These are phyloP conservation scores for Cajanus cajan DNA, from an alignment of 306 rosid species.

Conservation along the genomic window DNA sequence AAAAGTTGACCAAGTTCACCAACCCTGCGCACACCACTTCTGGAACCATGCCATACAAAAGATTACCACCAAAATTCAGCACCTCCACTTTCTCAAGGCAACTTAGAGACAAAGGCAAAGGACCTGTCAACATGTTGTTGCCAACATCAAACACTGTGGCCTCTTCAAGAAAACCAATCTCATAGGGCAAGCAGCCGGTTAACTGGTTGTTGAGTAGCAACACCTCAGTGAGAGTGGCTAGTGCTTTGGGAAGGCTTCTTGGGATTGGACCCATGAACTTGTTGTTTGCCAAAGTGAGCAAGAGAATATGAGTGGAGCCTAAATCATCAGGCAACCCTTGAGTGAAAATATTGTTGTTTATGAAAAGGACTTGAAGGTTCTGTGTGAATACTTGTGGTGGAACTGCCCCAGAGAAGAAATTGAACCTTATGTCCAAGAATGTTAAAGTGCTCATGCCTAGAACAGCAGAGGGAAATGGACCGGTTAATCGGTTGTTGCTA, in stretches of 20 bases:
- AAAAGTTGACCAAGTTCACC: slow-evolving; percentile 54
- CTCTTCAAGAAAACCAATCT: slow-evolving; percentile 60
- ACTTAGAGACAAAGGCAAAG: slow-evolving; percentile 66
- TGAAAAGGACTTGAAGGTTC: slow-evolving; percentile 65
- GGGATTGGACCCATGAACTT: slow-evolving; percentile 81
- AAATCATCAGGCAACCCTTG: slow-evolving; percentile 57
- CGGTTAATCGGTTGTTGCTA: slow-evolving; percentile 77
- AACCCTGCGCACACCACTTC: slow-evolving; percentile 63
- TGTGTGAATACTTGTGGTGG: slow-evolving; percentile 69
- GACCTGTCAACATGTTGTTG: slow-evolving; percentile 71
- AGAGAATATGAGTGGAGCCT: slow-evolving; percentile 57
- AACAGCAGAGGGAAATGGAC: slow-evolving; percentile 72
- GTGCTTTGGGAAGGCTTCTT: slow-evolving; percentile 49
- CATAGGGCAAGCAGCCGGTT: slow-evolving; percentile 81
- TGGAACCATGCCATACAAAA: slow-evolving; percentile 71
- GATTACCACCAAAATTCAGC: slow-evolving; percentile 57
- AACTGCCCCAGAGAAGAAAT: slow-evolving; percentile 71
- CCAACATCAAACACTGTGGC: slow-evolving; percentile 68
- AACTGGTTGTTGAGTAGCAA: slow-evolving; percentile 62
- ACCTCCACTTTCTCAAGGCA: slow-evolving; percentile 65
- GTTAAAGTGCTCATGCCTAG: slow-evolving; percentile 51
- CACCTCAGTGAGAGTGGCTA: slow-evolving; percentile 60
- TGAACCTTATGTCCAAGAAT: slow-evolving; percentile 80
- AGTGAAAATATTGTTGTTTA: slow-evolving; percentile 79
- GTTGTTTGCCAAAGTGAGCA: slow-evolving; percentile 78